Evolutionary conservation across 148 eudicot genomes (phyloP).

Genomic region (Suaeda aralocaspica): DNA sequence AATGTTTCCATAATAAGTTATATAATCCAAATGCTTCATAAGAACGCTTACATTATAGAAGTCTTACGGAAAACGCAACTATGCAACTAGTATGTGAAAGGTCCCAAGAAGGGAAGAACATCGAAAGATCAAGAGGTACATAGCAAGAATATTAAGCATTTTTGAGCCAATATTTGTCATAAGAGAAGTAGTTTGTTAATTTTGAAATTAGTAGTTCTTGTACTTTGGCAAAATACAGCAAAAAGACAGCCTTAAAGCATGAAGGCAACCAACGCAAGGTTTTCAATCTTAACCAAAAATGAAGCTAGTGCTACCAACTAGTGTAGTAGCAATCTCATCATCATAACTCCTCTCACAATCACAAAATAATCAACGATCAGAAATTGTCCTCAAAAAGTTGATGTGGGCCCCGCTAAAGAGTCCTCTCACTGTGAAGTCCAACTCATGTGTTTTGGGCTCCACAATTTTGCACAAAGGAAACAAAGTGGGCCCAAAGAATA

Average conservation of each 20-base stretch:
- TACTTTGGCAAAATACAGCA: constrained; percentile 14
- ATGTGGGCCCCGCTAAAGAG: constrained; percentile 15
- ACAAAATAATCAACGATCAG: constrained; percentile 14
- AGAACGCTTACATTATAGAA: neutral
- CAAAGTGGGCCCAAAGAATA: constrained; percentile 10
- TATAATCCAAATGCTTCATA: no score
- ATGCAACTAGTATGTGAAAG: no score
- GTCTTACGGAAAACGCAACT: neutral
- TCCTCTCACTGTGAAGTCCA: constrained; percentile 21
- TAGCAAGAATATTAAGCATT: no score
- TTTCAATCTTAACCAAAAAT: constrained; percentile 7
- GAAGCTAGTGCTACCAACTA: neutral
- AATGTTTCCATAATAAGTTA: neutral
- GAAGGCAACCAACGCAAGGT: neutral
- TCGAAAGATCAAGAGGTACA: no score
- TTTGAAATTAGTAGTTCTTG: neutral
- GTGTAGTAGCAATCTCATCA: neutral
- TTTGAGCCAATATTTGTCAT: neutral
- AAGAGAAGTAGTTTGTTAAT: neutral
- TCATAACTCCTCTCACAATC: neutral
- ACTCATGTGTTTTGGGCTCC: constrained; percentile 20
- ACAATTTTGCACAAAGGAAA: neutral
- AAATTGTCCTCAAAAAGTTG: neutral
- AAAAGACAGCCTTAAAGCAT: constrained; percentile 9
- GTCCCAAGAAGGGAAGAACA: neutral